Conservation (phyloP, 371 early-diverging fungal species). For the Dichotomocladium elegans region DNA sequence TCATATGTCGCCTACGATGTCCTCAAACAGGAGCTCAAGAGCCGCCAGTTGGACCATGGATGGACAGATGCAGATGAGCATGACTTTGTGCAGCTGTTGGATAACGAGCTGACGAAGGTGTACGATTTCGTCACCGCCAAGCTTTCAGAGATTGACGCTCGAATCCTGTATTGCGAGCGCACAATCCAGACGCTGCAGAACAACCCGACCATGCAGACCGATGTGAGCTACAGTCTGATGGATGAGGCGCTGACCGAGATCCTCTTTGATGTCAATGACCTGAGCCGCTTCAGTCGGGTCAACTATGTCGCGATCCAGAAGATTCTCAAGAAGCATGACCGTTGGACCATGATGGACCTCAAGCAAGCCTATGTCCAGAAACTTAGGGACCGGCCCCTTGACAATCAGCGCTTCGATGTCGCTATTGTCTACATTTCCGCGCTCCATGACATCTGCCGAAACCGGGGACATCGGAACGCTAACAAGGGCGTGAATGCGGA, state of each 20-base stretch:
- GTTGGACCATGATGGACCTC: constrained; percentile 28
- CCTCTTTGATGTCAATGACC: constrained; percentile 80
- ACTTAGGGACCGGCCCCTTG: constrained; percentile 75
- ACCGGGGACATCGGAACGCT: constrained; percentile 12
- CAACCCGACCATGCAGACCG: constrained; percentile 21
- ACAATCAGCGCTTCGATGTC: constrained; percentile 82
- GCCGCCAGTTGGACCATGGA: constrained; percentile 27
- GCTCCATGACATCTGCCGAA: constrained; percentile 82
- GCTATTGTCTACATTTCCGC: constrained; percentile 82
- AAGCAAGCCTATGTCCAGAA: constrained; percentile 66
- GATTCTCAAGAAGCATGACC: constrained; percentile 94
- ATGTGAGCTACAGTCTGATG: constrained; percentile 51
- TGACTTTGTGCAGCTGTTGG: constrained; percentile 75
- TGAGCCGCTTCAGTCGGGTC: constrained; percentile 85
- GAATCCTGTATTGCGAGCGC: constrained; percentile 65
- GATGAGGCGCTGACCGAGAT: constrained; percentile 74
- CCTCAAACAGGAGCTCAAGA: constrained; percentile 73
- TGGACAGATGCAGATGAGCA: constrained; percentile 71
- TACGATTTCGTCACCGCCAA: constrained; percentile 75
- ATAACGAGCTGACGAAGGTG: constrained; percentile 84
- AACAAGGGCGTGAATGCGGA: constrained; percentile 42
- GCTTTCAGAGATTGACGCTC: constrained; percentile 76
- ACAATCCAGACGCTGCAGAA: constrained; percentile 21
- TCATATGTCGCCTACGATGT: constrained; percentile 79
- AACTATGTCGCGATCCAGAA: constrained; percentile 93